Evolutionary conservation across 2,329 filamentous ascomycete genomes (phyloP).

Genomic region (Chaetomium globosum): DNA sequence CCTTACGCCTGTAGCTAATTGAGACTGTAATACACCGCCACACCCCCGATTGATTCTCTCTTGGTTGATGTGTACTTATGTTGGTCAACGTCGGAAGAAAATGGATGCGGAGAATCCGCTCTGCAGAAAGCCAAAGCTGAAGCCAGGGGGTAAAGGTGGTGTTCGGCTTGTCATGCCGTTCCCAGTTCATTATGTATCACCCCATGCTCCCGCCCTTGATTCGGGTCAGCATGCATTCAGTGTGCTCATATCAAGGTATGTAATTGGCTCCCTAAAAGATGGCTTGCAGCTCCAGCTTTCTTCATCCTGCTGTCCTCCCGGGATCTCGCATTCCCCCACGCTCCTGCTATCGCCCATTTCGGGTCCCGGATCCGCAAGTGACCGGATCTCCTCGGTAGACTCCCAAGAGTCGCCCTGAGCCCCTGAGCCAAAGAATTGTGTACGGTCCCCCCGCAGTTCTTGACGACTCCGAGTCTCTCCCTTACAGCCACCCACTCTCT

Average conservation of each 20-base stretch:
- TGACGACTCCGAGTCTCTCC: background rate
- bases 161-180: background rate
- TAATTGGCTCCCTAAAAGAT: background rate
- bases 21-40: background rate
- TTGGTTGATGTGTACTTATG: too few species aligned
- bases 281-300: background rate
- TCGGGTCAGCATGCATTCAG: background rate
- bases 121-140: background rate
- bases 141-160: background rate
- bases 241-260: background rate
- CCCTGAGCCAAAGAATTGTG: background rate
- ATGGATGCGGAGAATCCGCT: background rate
- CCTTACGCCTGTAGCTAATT: background rate
- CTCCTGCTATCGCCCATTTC: background rate
- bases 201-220: background rate
- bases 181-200: background rate
- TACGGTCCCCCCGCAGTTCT: too few species aligned
- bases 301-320: background rate
- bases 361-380: background rate
- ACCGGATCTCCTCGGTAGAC: background rate
- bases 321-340: background rate
- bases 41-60: too few species aligned
- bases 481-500: background rate
- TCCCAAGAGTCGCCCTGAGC: background rate
- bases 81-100: background rate